These are phyloP conservation scores for Prunus mira DNA, from an alignment of 306 rosid species.

Conservation along the genomic window DNA sequence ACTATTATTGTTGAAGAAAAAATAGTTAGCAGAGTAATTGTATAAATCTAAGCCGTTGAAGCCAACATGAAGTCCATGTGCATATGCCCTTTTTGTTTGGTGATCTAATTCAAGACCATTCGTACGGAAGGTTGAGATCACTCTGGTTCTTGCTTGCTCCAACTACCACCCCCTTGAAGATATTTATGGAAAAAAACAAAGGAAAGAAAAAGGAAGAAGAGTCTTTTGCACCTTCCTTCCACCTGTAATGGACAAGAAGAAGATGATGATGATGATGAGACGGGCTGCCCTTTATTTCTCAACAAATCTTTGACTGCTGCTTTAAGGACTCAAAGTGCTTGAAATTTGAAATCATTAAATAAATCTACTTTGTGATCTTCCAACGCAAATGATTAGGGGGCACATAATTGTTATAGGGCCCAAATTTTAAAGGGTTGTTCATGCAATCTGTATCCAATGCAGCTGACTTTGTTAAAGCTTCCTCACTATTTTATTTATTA, in stretches of 20 bases:
- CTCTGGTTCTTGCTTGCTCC: neutral
- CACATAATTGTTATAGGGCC: neutral
- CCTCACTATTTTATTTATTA: neutral
- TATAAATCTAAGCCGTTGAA: conserved; percentile 18
- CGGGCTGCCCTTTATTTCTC: conserved; percentile 12
- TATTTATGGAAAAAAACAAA: neutral
- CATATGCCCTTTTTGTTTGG: conserved; percentile 4
- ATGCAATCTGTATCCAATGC: conserved; percentile 4
- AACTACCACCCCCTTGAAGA: conserved; percentile 7
- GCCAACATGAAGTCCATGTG: conserved; percentile 26
- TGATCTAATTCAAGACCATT: conserved; percentile 5
- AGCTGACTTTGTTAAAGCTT: conserved; percentile 32
- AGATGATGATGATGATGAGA: neutral
- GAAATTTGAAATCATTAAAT: neutral
- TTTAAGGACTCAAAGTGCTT: conserved; percentile 18
- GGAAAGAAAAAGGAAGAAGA: neutral
- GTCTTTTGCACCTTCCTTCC: no score
- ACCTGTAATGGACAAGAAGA: neutral
- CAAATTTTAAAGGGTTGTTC: neutral
- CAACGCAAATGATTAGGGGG: neutral
- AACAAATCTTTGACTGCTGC: conserved; percentile 38
- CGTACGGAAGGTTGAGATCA: neutral
- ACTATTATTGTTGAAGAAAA: no score
- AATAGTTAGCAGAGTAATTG: neutral
- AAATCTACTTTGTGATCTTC: neutral